Conservation (phyloP, 2,329 filamentous ascomycete genomes). For the Epichloe gansuensis region DNA sequence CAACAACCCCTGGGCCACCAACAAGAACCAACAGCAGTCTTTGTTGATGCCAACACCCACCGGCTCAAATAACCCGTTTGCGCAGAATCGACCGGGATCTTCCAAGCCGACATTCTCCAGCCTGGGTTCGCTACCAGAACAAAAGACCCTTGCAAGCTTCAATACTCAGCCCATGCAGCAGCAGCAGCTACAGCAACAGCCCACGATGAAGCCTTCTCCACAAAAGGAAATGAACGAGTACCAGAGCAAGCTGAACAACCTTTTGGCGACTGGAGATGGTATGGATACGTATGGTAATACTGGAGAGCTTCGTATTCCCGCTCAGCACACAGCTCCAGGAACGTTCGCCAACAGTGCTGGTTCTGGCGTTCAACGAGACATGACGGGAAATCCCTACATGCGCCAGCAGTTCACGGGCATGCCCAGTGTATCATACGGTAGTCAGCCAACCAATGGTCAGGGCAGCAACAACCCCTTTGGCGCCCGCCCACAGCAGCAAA, state of each 20-base stretch:
- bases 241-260: conserved; percentile 67
- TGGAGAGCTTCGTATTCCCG: conserved; percentile 87
- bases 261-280: conserved; percentile 78
- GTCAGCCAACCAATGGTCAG: conserved; percentile 39
- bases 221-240: conserved; percentile 48
- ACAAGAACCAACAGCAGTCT: conserved; percentile 40
- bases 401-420: conserved; percentile 71
- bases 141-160: conserved; percentile 57
- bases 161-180: conserved; percentile 38
- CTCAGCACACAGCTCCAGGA: conserved; percentile 91
- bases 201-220: conserved; percentile 20
- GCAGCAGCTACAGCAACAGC: conserved; percentile 26
- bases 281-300: conserved; percentile 97
- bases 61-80: conserved; percentile 96
- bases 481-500: conserved; percentile 34
- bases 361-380: conserved; percentile 58
- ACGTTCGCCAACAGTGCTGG: conserved; percentile 96
- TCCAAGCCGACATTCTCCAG: conserved; percentile 48
- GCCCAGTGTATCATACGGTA: conserved; percentile 44
- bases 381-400: conserved; percentile 81
- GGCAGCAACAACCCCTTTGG: conserved; percentile 46
- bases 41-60: conserved; percentile 71
- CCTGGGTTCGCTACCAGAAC: conserved; percentile 66
- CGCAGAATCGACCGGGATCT: conserved; percentile 53
- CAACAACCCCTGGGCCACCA: conserved; percentile 86